These are phyloP conservation scores for Erythrophleum ivorense DNA, from an alignment of 331 rosid species.

Conservation along the genomic window DNA sequence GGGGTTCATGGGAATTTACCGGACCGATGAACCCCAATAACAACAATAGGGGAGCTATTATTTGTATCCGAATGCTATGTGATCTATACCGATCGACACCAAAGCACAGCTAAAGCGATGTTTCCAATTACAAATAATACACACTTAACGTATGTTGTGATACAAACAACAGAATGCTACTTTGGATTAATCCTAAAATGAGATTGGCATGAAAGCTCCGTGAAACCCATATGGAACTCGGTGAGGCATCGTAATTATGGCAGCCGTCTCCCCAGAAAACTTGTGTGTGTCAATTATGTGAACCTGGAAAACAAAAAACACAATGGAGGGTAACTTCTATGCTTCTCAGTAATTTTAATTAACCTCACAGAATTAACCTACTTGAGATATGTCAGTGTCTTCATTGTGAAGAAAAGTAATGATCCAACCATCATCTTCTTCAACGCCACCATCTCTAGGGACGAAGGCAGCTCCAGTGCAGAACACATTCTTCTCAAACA, in stretches of 20 bases:
- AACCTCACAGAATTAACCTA: conserved; percentile 22
- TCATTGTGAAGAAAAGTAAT: conserved; percentile 80
- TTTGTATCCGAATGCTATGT: too few relatives aligned
- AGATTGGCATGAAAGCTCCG: conserved; percentile 68
- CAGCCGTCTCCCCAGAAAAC: conserved; percentile 51
- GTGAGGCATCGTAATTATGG: conserved; percentile 62
- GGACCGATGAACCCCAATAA: too few relatives aligned
- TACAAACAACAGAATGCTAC: not conserved
- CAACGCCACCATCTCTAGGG: conserved; percentile 44
- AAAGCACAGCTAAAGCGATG: too few relatives aligned
- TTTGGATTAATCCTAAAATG: conserved; percentile 4
- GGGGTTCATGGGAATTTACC: too few relatives aligned
- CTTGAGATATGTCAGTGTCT: conserved; percentile 61
- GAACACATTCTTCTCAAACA: conserved; percentile 64
- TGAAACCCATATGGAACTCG: conserved; percentile 86
- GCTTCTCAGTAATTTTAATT: not conserved
- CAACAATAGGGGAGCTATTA: too few relatives aligned
- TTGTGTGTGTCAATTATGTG: conserved; percentile 56
- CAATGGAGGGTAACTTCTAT: not conserved
- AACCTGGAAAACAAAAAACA: conserved; percentile 45
- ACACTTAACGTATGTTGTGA: not conserved
- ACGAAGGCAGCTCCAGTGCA: conserved; percentile 75
- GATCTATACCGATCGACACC: too few relatives aligned
- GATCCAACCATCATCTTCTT: conserved; percentile 89
- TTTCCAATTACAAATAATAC: too few relatives aligned